phyloP scores from a whole-genome alignment of 306 rosid species.

The Cucurbita pepo region DNA sequence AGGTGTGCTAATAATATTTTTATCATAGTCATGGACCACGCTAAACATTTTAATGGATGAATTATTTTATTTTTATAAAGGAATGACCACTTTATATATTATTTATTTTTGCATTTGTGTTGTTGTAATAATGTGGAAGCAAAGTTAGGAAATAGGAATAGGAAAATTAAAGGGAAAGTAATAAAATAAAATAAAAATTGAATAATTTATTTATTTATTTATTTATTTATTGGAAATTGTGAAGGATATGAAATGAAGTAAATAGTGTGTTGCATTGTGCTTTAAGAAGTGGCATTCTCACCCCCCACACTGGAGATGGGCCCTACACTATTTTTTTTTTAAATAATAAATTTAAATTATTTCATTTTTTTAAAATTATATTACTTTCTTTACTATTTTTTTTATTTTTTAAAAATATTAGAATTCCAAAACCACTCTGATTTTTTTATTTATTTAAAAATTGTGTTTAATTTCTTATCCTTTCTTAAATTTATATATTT shows the following conservation, averaged over 20 bases:
- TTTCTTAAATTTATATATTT: no score
- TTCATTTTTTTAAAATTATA: no score
- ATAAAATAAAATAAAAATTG: not conserved
- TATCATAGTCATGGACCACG: no score
- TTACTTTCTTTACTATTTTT: no score
- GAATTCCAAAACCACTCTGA: no score
- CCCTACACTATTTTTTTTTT: not conserved
- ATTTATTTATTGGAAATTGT: not conserved
- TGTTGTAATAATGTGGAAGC: slow-evolving; percentile 1
- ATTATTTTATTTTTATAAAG: not conserved
- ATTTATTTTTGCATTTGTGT: not conserved
- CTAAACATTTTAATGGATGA: no score
- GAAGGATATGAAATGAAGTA: not conserved
- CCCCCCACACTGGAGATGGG: not conserved
- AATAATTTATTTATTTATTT: no score
- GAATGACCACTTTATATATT: not conserved
- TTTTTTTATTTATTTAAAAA: no score
- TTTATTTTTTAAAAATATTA: no score
- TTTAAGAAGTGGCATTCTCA: not conserved
- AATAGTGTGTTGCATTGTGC: not conserved
- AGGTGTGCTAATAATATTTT: no score
- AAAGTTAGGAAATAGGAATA: not conserved
- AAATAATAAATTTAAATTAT: no score
- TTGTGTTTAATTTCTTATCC: no score
- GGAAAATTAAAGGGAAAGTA: not conserved